A percentile compares a stretch with the other conserved stretches of the same genome.
phyloP scores from a whole-genome alignment of 2,329 filamentous ascomycete genomes.

The Stagonosporopsis tanaceti region DNA sequence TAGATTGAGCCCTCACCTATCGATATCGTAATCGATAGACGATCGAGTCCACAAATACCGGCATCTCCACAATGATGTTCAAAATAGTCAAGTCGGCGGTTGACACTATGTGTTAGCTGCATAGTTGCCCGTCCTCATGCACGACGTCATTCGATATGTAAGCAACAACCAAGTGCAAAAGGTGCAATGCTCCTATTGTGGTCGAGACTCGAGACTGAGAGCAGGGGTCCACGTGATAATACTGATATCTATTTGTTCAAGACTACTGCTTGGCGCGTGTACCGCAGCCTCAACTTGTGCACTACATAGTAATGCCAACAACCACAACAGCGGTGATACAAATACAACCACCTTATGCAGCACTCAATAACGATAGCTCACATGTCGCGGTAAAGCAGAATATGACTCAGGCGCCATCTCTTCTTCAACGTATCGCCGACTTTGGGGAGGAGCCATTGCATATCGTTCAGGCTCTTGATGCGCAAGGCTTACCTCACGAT shows the following conservation, averaged over 20 bases:
- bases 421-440: constrained; percentile 54
- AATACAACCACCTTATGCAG: constrained; percentile 1
- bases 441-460: constrained; percentile 38
- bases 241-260: neutral
- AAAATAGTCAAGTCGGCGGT: constrained; percentile 5
- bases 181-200: neutral
- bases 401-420: constrained; percentile 42
- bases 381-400: constrained; percentile 40
- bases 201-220: neutral
- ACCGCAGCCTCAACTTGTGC: neutral
- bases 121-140: constrained; percentile 3
- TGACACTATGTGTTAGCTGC: constrained; percentile 12
- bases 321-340: neutral
- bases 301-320: neutral
- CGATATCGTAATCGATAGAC: constrained; percentile 18
- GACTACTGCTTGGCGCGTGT: neutral
- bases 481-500: constrained; percentile 53
- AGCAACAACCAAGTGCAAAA: neutral
- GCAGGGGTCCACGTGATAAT: neutral
- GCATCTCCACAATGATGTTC: constrained; percentile 18
- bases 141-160: neutral
- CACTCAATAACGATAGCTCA: constrained; percentile 47
- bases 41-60: constrained; percentile 17
- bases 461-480: constrained; percentile 48
- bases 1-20: constrained; percentile 7